A percentile compares a stretch with the other conserved stretches of the same genome.
phyloP scores from a whole-genome alignment of 2,329 filamentous ascomycete genomes.

The Xylaria sp. region DNA sequence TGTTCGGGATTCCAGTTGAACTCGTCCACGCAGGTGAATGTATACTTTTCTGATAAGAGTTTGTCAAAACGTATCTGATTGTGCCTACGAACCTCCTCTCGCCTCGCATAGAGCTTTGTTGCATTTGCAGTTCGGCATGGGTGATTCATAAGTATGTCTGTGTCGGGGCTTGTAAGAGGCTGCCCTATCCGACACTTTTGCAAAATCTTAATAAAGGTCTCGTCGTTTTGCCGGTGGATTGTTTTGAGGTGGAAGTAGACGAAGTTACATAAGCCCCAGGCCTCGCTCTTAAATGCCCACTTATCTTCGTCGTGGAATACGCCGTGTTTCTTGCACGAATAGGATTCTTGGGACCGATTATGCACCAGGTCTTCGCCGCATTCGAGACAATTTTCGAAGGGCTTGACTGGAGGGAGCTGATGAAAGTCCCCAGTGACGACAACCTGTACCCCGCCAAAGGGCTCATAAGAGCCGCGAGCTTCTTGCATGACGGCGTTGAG shows the following conservation, averaged over 20 bases:
- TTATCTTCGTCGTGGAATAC: constrained; percentile 55
- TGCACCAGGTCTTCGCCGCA: constrained; percentile 47
- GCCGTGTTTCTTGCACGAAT: constrained; percentile 45
- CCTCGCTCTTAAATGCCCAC: constrained; percentile 64
- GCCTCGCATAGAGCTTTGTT: constrained; percentile 52
- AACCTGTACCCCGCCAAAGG: constrained; percentile 57
- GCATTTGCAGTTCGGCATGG: constrained; percentile 48
- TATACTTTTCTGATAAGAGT: constrained; percentile 38
- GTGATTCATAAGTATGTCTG: constrained; percentile 52
- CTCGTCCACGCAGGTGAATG: constrained; percentile 47
- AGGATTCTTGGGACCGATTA: constrained; percentile 29
- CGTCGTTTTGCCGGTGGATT: constrained; percentile 64
- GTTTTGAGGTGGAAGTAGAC: constrained; percentile 56
- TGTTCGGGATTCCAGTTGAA: constrained; percentile 47
- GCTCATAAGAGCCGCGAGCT: constrained; percentile 32
- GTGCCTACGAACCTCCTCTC: constrained; percentile 44
- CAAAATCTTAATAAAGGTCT: constrained; percentile 59
- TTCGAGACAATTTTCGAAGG: constrained; percentile 57
- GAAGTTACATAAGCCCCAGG: constrained; percentile 62
- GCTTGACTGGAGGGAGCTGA: constrained; percentile 64
- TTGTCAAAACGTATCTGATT: constrained; percentile 45
- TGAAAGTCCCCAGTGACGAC: constrained; percentile 66
- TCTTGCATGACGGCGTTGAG: constrained; percentile 54
- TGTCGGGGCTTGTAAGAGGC: constrained; percentile 45
- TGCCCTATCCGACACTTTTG: constrained; percentile 59